A percentile compares a stretch with the other conserved stretches of the same genome.
These are phyloP conservation scores for Zymoseptoria ardabiliae DNA, from an alignment of 2,329 filamentous ascomycete species.

Conservation along the genomic window DNA sequence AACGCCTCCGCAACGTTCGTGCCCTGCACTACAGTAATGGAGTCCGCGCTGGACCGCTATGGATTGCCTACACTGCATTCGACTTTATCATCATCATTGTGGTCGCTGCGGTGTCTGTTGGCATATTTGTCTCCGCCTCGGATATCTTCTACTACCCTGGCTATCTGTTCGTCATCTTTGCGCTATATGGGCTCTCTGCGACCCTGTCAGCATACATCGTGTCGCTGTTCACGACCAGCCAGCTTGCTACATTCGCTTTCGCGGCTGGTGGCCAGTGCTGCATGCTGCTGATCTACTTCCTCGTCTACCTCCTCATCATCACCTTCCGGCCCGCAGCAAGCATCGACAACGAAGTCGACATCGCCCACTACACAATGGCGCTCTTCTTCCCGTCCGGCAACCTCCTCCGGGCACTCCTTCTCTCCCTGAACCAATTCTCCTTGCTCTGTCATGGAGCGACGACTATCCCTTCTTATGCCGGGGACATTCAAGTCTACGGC, in stretches of 20 bases:
- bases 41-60: slow-evolving; percentile 71
- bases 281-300: slow-evolving; percentile 43
- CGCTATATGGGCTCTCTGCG: slow-evolving; percentile 72
- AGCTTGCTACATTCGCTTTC: slow-evolving; percentile 78
- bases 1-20: slow-evolving; percentile 70
- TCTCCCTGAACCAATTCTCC: slow-evolving; percentile 77
- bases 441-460: slow-evolving; percentile 60
- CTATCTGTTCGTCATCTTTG: slow-evolving; percentile 74
- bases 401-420: slow-evolving; percentile 64
- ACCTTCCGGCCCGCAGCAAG: slow-evolving; percentile 65
- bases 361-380: slow-evolving; percentile 69
- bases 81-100: slow-evolving; percentile 69
- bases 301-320: slow-evolving; percentile 40
- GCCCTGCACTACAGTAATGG: slow-evolving; percentile 89
- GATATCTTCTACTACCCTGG: slow-evolving; percentile 68
- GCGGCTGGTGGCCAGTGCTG: slow-evolving; percentile 66
- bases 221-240: slow-evolving; percentile 70
- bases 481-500: slow-evolving; percentile 66
- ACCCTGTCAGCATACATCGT: slow-evolving; percentile 72
- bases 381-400: slow-evolving; percentile 70
- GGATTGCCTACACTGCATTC: slow-evolving; percentile 74
- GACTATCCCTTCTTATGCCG: slow-evolving; percentile 59
- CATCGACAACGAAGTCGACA: slow-evolving; percentile 59
- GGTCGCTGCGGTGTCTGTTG: slow-evolving; percentile 58
- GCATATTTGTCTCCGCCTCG: slow-evolving; percentile 60